Evolutionary conservation across 768 basidiomycete species (phyloP).

Genomic region (Amanita pseudoporphyria): DNA sequence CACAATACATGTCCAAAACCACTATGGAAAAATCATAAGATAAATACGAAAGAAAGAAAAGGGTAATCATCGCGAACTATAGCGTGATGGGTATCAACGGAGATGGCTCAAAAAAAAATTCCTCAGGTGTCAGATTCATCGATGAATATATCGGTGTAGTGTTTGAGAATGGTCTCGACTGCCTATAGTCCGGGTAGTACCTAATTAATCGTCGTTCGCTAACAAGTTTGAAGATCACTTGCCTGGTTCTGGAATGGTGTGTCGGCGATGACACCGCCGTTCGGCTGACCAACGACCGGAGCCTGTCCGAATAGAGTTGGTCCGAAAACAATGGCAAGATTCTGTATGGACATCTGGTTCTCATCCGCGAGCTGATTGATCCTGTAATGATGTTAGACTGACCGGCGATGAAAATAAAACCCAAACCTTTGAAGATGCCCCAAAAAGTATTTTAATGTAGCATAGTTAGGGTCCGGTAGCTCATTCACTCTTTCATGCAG

Average conservation of each 20-base stretch:
- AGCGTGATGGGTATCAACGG: conserved; percentile 2
- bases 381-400: conserved; percentile 28
- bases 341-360: conserved; percentile 91
- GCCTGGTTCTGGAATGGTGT: conserved; percentile 68
- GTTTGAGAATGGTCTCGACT: conserved; percentile 89
- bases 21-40: not conserved
- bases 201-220: conserved; percentile 9
- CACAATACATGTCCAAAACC: conserved; percentile 6
- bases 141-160: conserved; percentile 95
- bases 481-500: conserved; percentile 97
- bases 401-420: not conserved
- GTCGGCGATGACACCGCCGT: conserved; percentile 55
- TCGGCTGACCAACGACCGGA: conserved; percentile 38
- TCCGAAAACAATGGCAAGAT: conserved; percentile 94
- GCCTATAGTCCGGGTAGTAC: conserved; percentile 40
- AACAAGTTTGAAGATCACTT: conserved; percentile 7
- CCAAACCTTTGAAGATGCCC: conserved; percentile 85
- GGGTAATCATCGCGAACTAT: not conserved
- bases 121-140: conserved; percentile 59
- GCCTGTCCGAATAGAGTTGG: conserved; percentile 89
- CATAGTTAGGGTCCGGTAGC: conserved; percentile 97
- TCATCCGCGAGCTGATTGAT: conserved; percentile 64
- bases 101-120: conserved; percentile 8
- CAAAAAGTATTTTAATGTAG: conserved; percentile 91
- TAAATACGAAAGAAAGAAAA: not conserved